A percentile compares a stretch with the other conserved stretches of the same genome.
These are phyloP conservation scores for Entophlyctis helioformis DNA, from an alignment of 192 early-diverging fungal species.

Conservation along the genomic window DNA sequence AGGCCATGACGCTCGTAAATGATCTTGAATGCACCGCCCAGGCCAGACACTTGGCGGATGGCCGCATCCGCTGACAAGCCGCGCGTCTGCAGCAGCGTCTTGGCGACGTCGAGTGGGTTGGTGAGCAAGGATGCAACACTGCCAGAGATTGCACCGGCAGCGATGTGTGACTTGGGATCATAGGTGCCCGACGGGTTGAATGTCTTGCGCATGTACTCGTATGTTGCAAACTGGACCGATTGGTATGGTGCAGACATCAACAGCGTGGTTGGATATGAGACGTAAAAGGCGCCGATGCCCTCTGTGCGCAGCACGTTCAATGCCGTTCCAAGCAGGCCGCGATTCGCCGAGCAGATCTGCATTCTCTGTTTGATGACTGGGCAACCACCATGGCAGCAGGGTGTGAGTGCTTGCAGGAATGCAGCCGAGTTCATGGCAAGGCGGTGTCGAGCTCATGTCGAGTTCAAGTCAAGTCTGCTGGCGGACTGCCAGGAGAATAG, in stretches of 20 bases:
- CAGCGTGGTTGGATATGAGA: slow-evolving; percentile 88
- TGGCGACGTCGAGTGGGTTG: slow-evolving; percentile 90
- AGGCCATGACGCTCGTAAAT: slow-evolving; percentile 71
- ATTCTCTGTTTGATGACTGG: slow-evolving; percentile 87
- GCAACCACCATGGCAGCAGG: too few relatives aligned
- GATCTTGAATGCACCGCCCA: slow-evolving; percentile 54
- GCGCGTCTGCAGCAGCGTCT: slow-evolving; percentile 90
- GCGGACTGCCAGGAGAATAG: too few relatives aligned
- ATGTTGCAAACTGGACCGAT: slow-evolving; percentile 82
- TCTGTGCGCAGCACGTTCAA: slow-evolving; percentile 55
- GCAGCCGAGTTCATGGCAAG: too few relatives aligned
- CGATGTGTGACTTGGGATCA: slow-evolving; percentile 75
- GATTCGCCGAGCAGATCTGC: slow-evolving; percentile 71
- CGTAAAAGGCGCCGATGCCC: slow-evolving; percentile 77
- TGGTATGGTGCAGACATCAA: slow-evolving; percentile 94
- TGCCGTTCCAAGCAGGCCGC: slow-evolving; percentile 60
- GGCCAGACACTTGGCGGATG: slow-evolving; percentile 59
- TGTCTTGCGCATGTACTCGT: slow-evolving; percentile 74
- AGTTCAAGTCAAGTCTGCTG: too few relatives aligned
- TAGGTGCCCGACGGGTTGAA: slow-evolving; percentile 73
- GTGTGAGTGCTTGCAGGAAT: too few relatives aligned
- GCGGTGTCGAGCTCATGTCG: too few relatives aligned
- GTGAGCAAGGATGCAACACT: slow-evolving; percentile 76
- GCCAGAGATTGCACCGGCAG: slow-evolving; percentile 80
- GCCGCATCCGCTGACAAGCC: slow-evolving; percentile 60